Evolutionary conservation across 768 basidiomycete genomes (phyloP).

Genomic region (Candolleomyces efflorescens): DNA sequence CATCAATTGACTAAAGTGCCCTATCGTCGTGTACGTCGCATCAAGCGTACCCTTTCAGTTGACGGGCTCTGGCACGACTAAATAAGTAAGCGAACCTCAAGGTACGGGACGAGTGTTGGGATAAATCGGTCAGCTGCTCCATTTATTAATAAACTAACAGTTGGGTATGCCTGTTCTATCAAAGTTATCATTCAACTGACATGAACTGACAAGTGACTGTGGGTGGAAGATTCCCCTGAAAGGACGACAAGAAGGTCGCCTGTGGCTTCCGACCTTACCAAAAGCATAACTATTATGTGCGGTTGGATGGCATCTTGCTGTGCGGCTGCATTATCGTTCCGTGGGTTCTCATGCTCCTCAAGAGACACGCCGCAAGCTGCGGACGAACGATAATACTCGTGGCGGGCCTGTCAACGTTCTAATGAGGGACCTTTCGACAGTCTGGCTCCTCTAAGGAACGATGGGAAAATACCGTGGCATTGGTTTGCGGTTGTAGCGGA

Average conservation of each 20-base stretch:
- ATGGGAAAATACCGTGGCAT: not conserved
- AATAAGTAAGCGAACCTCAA: not conserved
- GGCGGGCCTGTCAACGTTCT: not conserved
- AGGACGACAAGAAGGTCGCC: too few species aligned
- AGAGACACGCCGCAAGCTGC: not conserved
- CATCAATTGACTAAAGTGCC: too few species aligned
- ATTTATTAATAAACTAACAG: not conserved
- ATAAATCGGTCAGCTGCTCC: not conserved
- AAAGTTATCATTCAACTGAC: not conserved
- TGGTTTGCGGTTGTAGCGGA: not conserved
- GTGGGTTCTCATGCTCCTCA: not conserved
- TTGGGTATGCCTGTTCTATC: not conserved
- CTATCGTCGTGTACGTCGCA: too few species aligned
- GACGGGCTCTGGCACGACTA: not conserved
- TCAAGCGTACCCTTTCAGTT: not conserved
- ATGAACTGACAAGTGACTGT: not conserved
- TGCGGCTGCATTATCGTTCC: not conserved
- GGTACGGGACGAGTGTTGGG: not conserved
- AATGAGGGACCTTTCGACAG: not conserved
- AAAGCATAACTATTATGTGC: not conserved
- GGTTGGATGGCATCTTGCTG: not conserved
- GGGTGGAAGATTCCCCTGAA: not conserved
- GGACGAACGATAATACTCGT: not conserved
- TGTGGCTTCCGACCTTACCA: not conserved
- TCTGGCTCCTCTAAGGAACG: not conserved